Conservation (phyloP, 1,284 basidiomycete species). For the Wallemia mellicola region DNA sequence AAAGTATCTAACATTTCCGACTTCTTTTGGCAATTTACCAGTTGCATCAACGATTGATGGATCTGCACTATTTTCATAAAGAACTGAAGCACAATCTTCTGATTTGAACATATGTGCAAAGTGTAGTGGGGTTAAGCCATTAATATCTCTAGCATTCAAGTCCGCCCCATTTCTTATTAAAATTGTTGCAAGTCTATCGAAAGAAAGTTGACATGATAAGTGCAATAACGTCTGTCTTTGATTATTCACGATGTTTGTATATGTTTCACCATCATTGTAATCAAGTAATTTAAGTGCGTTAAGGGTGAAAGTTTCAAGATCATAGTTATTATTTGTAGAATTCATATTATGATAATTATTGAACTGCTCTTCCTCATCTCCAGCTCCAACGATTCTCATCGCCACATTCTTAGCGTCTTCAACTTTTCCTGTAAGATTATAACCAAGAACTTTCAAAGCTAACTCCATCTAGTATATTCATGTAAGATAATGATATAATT, state of each 20-base stretch:
- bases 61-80: not conserved
- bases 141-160: not conserved
- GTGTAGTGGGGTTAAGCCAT: not conserved
- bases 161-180: not conserved
- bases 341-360: not conserved
- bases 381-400: not conserved
- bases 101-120: not conserved
- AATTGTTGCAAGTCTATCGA: not conserved
- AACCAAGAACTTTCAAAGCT: not conserved
- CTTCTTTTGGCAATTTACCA: not conserved
- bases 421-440: not conserved
- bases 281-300: not conserved
- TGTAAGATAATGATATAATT: not conserved
- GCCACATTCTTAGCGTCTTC: not conserved
- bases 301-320: not conserved
- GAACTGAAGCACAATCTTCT: not conserved
- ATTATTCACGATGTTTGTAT: not conserved
- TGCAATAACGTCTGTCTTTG: not conserved
- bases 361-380: not conserved
- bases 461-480: not conserved
- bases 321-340: not conserved
- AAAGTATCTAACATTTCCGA: not conserved
- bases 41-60: not conserved
- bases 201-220: not conserved
- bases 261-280: not conserved